Base-by-base conservation (phyloP, 768 basidiomycete genomes). In the Lanmaoa rubissima region DNA sequence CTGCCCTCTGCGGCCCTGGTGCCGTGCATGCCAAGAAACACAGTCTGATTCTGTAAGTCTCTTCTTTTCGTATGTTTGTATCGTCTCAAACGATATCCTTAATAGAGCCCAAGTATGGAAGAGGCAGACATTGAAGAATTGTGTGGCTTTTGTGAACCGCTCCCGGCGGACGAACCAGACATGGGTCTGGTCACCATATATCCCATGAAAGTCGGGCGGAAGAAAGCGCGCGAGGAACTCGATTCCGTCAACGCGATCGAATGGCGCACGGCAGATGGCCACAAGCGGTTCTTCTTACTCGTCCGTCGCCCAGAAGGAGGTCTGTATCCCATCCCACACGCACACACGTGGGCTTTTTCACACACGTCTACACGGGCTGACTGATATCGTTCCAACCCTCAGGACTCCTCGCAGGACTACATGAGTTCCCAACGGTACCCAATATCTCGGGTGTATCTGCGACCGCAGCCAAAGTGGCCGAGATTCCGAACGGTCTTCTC, bases 351-450 rank as follows among this genome's bases (percentile, higher is more conserved):
- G 48, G 43, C 51, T 53, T 21, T n/a, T 34, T 28, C 39, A 11
- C 40, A 24, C 17, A n/a, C 10, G 19, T 48, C 4, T 45, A 21
- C 59, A 34, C 26, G 39, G 4, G 47, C 58, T 60, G 43, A 51
- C 57, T n/a, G 1, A 45, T 44, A 12, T 28, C 13, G 2, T 44
- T 59, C 45, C 49, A 48, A 12, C 12, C 13, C 48, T 35, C 58
- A 97, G 95, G 95, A 24, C 85, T 98, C 45, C 77, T 98, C 51
- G 95, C 92, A 19, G 93, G 95, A 11, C 75, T 98, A 41, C 86
- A 87, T 69, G 94, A 98, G 66, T 94, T 94, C 74, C 91, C 93
- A 53, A 83, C 90, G 21, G 71, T 74, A 39, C 68, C 81, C 53
- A 78, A 87, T 67, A 78, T 88, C 54, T 67, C 79, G 40, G 74